Base-by-base conservation (phyloP, 192 early-diverging fungal species). In the Funneliformis mosseae region DNA sequence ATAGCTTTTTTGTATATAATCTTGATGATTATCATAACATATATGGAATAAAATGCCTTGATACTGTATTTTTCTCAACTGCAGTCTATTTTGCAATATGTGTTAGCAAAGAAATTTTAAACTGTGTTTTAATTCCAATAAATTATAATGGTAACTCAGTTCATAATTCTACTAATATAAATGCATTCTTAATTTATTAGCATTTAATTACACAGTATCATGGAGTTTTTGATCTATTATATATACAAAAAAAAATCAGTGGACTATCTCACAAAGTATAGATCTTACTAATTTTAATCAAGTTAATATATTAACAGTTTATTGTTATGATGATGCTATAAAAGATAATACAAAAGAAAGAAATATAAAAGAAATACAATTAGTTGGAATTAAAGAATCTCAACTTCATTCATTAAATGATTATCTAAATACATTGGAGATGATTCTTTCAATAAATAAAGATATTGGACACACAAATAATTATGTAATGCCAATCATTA, bases 361-460 rank as follows among this genome's bases (percentile, higher is more conserved):
- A 68, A 33, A 28, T 39, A 68, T 68, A 10, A 14, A 68, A 33
- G 12, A 39, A 39, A 10, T 68, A 18, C 0, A 38, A 39, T 39
- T 68, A 28, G 38, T 68, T 68, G 33, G 16, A 68, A 68, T 68
- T 16, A 39, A 68, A 39, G 5, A 41, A 41, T 10, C 1, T 39
- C 25, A 38, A 38, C 14, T 68, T 10, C 18, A 68, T 68, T 68
- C 9, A 68, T 16, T 68, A 39, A 10, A 68, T 28, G 33, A 41
- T 18, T 68, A 68, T 68, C 41, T 68, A 18, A 39, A 68, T 39
- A 10, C 11, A 68, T 38, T 68, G 33, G 1, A 68, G 5, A 68
- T 68, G 9, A 68, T 68, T 68, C 8, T 39, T 68, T 68, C 33
- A 68, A 39, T 68, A 3, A 38, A 68, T 68, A 68, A 12, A 68